A percentile compares a stretch with the other conserved stretches of the same genome.
These are phyloP conservation scores for Alternaria brassicicola DNA, from an alignment of 2,329 filamentous ascomycete species.

Conservation along the genomic window DNA sequence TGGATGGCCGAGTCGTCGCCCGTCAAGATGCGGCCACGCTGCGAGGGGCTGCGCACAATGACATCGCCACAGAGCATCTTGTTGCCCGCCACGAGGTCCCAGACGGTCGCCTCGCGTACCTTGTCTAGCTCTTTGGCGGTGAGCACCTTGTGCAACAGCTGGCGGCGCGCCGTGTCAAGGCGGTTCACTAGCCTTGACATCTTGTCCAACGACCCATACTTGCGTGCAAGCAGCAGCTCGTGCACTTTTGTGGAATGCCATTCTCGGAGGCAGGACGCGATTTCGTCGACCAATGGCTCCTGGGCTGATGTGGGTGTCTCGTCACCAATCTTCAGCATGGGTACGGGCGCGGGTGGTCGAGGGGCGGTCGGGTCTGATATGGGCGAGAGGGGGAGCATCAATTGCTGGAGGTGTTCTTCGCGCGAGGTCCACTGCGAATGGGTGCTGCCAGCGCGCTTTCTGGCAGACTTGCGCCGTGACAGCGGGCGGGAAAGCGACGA, in stretches of 20 bases:
- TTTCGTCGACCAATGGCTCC: slow-evolving; percentile 95
- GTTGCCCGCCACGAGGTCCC: slow-evolving; percentile 93
- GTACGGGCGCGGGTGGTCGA: slow-evolving; percentile 88
- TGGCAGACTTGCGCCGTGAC: slow-evolving; percentile 37
- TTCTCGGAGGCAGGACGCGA: slow-evolving; percentile 93
- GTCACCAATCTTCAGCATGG: slow-evolving; percentile 96
- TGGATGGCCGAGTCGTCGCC: slow-evolving; percentile 93
- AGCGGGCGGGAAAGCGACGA: slow-evolving; percentile 34
- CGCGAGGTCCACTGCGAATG: slow-evolving; percentile 49
- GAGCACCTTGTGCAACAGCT: slow-evolving; percentile 92
- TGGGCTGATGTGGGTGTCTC: slow-evolving; percentile 88
- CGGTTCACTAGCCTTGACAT: slow-evolving; percentile 80
- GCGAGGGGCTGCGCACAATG: slow-evolving; percentile 86
- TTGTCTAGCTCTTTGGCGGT: slow-evolving; percentile 82
- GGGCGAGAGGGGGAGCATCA: slow-evolving; percentile 48
- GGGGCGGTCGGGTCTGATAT: slow-evolving; percentile 66
- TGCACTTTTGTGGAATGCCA: slow-evolving; percentile 99
- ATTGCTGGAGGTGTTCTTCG: slow-evolving; percentile 48
- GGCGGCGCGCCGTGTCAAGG: slow-evolving; percentile 84
- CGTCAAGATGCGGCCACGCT: slow-evolving; percentile 83
- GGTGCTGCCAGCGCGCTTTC: slow-evolving; percentile 44
- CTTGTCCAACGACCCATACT: slow-evolving; percentile 81
- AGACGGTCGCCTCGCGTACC: slow-evolving; percentile 87
- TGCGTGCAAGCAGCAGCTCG: slow-evolving; percentile 80
- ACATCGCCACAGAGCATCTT: slow-evolving; percentile 93